phyloP scores from a whole-genome alignment of 345 rosid genomes.

The Linum lewisii region DNA sequence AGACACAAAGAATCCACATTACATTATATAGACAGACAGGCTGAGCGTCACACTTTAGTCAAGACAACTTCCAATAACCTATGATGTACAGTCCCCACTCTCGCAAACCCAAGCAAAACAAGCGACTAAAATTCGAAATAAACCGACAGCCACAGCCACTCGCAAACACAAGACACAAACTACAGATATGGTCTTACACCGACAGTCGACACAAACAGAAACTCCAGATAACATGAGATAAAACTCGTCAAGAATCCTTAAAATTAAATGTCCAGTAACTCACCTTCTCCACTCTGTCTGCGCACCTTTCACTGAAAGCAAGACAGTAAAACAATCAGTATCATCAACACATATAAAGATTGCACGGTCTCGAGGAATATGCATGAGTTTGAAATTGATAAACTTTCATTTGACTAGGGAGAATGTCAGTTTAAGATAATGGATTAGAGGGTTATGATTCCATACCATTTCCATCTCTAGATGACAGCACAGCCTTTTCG shows the following conservation, averaged over 20 bases:
- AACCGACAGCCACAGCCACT: constrained; percentile 5
- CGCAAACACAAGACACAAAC: constrained; percentile 8
- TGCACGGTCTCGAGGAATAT: neutral
- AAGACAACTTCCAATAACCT: constrained; percentile 28
- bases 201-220: constrained; percentile 4
- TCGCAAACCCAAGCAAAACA: constrained; percentile 24
- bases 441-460: constrained; percentile 5
- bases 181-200: constrained; percentile 22
- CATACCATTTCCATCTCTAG: constrained; percentile 59
- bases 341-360: neutral
- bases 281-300: constrained; percentile 57
- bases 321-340: neutral
- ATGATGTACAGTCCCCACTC: constrained; percentile 41
- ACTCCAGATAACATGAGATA: constrained; percentile 8
- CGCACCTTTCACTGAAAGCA: constrained; percentile 46
- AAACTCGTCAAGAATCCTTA: constrained; percentile 10
- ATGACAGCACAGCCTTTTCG: constrained; percentile 39
- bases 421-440: neutral
- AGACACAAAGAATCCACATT: neutral
- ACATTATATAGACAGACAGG: constrained; percentile 8
- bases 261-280: constrained; percentile 4
- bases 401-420: neutral
- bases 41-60: constrained; percentile 7
- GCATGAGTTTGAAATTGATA: neutral
- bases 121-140: neutral